phyloP scores from a whole-genome alignment of 2,329 filamentous ascomycete species.

The Neopestalotiopsis clavispora region DNA sequence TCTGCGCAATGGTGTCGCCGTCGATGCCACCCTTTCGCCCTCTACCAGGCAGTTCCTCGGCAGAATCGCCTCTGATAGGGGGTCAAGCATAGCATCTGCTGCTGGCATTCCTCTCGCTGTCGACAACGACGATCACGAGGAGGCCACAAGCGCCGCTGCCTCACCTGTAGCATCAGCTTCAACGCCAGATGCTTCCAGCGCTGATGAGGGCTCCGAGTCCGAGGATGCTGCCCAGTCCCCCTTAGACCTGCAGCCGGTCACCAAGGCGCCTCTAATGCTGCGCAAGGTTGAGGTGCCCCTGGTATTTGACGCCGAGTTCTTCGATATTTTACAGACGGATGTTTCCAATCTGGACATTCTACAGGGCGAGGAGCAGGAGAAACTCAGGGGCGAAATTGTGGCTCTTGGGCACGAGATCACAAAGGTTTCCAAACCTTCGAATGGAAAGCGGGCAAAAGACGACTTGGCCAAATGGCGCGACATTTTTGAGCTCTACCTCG shows the following conservation, averaged over 20 bases:
- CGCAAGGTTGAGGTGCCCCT: slow-evolving; percentile 74
- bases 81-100: neutral
- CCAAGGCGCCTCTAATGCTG: slow-evolving; percentile 18
- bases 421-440: slow-evolving; percentile 66
- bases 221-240: neutral
- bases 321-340: slow-evolving; percentile 74
- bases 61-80: slow-evolving; percentile 55
- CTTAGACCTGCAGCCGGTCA: neutral
- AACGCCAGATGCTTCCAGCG: neutral
- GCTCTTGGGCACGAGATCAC: slow-evolving; percentile 69
- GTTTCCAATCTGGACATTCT: slow-evolving; percentile 71
- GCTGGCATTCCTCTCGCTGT: neutral
- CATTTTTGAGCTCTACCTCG: slow-evolving; percentile 81
- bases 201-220: slow-evolving; percentile 1
- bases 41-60: slow-evolving; percentile 68
- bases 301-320: slow-evolving; percentile 80
- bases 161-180: neutral
- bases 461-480: slow-evolving; percentile 79
- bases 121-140: neutral
- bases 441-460: slow-evolving; percentile 60
- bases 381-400: slow-evolving; percentile 67
- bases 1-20: slow-evolving; percentile 66
- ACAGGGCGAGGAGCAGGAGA: slow-evolving; percentile 68
- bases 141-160: neutral
- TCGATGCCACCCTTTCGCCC: slow-evolving; percentile 71